phyloP scores from a whole-genome alignment of 2,329 filamentous ascomycete genomes.

The Verticillium albo-atrum region DNA sequence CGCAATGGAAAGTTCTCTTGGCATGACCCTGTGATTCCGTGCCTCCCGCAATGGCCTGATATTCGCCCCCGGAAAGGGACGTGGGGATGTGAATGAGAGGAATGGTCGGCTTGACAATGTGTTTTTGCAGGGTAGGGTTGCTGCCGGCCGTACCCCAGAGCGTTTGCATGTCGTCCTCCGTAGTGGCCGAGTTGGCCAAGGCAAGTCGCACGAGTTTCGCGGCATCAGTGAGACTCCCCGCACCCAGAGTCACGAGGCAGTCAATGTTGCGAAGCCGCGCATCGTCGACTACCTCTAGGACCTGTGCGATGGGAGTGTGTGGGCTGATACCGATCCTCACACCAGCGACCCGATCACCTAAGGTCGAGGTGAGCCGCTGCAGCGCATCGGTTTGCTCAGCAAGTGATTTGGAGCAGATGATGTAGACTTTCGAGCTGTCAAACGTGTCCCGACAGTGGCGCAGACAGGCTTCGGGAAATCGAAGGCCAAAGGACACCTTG shows the following conservation, averaged over 20 bases:
- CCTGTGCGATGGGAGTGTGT: conserved; percentile 49
- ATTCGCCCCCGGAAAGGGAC: conserved; percentile 30
- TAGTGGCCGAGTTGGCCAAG: conserved; percentile 40
- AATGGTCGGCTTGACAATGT: conserved; percentile 17
- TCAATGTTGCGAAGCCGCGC: conserved; percentile 33
- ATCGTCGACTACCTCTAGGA: conserved; percentile 41
- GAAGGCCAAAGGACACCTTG: conserved; percentile 40
- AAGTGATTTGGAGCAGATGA: conserved; percentile 37
- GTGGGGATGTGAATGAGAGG: conserved; percentile 29
- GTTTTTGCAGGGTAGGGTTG: conserved; percentile 10
- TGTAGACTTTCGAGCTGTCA: conserved; percentile 38
- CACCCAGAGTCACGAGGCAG: conserved; percentile 49
- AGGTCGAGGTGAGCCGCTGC: conserved; percentile 29
- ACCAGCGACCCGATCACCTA: conserved; percentile 39
- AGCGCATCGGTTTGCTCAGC: conserved; percentile 40
- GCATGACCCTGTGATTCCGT: conserved; percentile 17
- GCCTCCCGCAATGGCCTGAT: conserved; percentile 23
- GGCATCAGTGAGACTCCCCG: conserved; percentile 50
- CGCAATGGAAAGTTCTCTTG: conserved; percentile 24
- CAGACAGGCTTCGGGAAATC: conserved; percentile 37
- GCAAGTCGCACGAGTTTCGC: conserved; percentile 48
- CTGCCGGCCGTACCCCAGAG: conserved; percentile 21
- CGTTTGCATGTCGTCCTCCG: conserved; percentile 29
- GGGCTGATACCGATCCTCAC: conserved; percentile 44
- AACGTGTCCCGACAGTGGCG: conserved; percentile 40